phyloP scores from a whole-genome alignment of 2,329 filamentous ascomycete genomes.

The Fusarium nanum region DNA sequence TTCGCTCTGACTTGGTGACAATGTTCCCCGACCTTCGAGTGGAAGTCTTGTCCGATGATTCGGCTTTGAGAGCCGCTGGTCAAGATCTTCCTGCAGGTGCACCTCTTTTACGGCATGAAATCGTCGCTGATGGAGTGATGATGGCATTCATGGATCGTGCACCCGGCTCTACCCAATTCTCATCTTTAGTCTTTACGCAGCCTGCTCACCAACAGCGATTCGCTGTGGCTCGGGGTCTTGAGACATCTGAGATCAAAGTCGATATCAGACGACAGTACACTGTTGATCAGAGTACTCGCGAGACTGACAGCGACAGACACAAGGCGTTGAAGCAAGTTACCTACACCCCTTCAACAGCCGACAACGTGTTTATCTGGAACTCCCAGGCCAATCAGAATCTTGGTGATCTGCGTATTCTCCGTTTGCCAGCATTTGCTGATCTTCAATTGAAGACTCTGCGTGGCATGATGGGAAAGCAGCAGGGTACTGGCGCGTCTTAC shows the following conservation, averaged over 20 bases:
- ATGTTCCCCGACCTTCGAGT: slow-evolving; percentile 53
- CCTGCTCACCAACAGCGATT: neutral
- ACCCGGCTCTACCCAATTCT: neutral
- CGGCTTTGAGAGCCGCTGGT: neutral
- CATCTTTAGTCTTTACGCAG: neutral
- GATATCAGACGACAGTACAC: slow-evolving; percentile 3
- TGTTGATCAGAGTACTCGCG: neutral
- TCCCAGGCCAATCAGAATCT: neutral
- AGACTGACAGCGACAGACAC: neutral
- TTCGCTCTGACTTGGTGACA: slow-evolving; percentile 53
- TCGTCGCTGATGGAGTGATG: slow-evolving; percentile 2
- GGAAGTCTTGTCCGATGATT: neutral
- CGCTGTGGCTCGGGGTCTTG: neutral
- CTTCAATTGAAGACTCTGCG: neutral
- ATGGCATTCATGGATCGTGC: neutral
- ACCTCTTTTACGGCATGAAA: neutral
- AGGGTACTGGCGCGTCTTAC: neutral
- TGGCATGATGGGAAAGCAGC: neutral
- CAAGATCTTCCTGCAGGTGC: neutral
- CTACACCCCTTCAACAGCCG: neutral
- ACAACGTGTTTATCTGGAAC: neutral
- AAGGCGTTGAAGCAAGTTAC: neutral
- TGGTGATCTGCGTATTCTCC: neutral
- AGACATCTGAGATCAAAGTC: neutral
- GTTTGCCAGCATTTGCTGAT: neutral